phyloP scores from a whole-genome alignment of 164 flowering plant genomes.

The Magnolia kwangsiensis region DNA sequence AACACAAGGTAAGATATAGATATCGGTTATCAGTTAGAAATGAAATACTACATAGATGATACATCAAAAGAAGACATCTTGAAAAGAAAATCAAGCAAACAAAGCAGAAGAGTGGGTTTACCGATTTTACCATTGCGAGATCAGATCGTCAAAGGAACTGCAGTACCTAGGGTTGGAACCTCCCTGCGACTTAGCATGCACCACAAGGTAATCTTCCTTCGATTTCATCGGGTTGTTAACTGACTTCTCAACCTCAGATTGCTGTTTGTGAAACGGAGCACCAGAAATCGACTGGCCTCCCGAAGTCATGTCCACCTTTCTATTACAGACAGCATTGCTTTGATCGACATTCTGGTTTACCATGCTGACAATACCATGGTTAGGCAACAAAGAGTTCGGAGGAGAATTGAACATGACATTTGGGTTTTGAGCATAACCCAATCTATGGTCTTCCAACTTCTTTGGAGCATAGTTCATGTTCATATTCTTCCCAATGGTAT shows the following conservation, averaged over 20 bases:
- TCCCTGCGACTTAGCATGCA: slow-evolving; percentile 32
- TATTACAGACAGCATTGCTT: slow-evolving; percentile 15
- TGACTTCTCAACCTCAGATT: slow-evolving; percentile 23
- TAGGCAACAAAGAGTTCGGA: slow-evolving; percentile 23
- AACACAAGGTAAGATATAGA: neutral
- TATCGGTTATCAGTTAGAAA: neutral
- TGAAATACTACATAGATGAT: neutral
- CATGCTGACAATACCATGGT: slow-evolving; percentile 21
- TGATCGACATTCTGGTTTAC: slow-evolving; percentile 27
- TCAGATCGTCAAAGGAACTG: slow-evolving; percentile 59
- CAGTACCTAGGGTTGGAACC: slow-evolving; percentile 24
- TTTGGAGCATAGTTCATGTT: slow-evolving; percentile 15
- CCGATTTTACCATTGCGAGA: slow-evolving; percentile 48
- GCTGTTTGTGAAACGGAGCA: slow-evolving; percentile 30
- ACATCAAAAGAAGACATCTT: neutral
- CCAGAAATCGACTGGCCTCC: slow-evolving; percentile 24
- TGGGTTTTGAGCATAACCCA: slow-evolving; percentile 20
- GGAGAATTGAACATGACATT: slow-evolving; percentile 25
- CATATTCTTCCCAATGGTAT: slow-evolving; percentile 13
- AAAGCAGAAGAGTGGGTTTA: slow-evolving; percentile 14
- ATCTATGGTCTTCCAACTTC: slow-evolving; percentile 33
- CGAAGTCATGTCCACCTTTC: slow-evolving; percentile 24
- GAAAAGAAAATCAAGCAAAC: neutral
- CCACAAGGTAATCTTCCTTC: slow-evolving; percentile 31
- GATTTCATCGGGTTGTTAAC: slow-evolving; percentile 25